phyloP scores from a whole-genome alignment of 495 filamentous ascomycete species.

The Trichoderma virens region DNA sequence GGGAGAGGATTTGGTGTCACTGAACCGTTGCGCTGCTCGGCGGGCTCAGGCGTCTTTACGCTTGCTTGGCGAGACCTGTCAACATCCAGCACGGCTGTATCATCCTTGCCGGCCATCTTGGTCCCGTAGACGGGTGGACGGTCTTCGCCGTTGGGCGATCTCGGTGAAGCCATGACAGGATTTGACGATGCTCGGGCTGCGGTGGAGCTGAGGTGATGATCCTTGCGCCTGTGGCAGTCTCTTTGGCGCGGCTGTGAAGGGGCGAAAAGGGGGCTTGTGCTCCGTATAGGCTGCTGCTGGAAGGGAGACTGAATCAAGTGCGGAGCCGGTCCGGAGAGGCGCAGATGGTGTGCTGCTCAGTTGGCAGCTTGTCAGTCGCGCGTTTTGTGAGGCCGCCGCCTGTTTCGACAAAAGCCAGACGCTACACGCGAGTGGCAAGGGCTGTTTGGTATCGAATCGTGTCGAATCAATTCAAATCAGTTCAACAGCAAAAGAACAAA shows the following conservation, averaged over 20 bases:
- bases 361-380: background rate
- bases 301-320: slow-evolving; percentile 5
- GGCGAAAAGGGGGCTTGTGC: background rate
- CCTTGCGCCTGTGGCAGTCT: background rate
- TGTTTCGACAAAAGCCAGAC: too few relatives aligned
- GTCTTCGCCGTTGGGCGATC: background rate
- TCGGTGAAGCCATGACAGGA: background rate
- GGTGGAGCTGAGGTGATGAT: background rate
- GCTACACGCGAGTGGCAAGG: background rate
- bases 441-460: too few relatives aligned
- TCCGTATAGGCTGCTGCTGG: background rate
- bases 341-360: too few relatives aligned
- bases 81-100: slow-evolving; percentile 10
- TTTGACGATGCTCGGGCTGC: background rate
- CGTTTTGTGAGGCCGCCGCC: background rate
- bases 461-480: too few relatives aligned
- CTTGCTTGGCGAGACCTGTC: slow-evolving; percentile 9
- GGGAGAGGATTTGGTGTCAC: slow-evolving; percentile 35
- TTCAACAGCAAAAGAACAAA: background rate
- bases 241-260: background rate
- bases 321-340: background rate
- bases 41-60: slow-evolving; percentile 28
- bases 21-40: slow-evolving; percentile 13
- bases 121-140: background rate
- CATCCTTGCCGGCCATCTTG: background rate